phyloP scores from a whole-genome alignment of 345 rosid genomes.

The Gossypium rotundifolium region DNA sequence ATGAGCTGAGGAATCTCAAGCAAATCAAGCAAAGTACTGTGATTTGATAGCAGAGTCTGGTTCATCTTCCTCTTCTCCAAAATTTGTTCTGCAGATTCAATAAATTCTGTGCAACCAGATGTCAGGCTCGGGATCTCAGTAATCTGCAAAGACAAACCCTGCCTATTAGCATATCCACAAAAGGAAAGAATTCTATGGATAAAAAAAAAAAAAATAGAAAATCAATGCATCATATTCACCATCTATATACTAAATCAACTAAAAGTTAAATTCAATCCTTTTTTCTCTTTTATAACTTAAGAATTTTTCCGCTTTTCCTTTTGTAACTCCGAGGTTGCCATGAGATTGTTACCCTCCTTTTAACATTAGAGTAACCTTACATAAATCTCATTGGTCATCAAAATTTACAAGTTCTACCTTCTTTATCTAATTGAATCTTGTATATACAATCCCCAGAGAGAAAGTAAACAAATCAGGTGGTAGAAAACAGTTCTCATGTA shows the following conservation, averaged over 20 bases:
- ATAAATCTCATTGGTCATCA: neutral
- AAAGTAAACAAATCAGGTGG: neutral
- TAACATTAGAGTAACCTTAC: neutral
- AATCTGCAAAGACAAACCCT: constrained; percentile 43
- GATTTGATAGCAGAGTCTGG: constrained; percentile 80
- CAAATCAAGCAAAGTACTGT: constrained; percentile 89
- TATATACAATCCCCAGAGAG: neutral
- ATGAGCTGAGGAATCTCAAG: constrained; percentile 99
- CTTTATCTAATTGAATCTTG: constrained; percentile 4
- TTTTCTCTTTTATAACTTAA: neutral
- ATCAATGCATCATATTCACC: neutral
- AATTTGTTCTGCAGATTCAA: constrained; percentile 79
- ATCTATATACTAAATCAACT: neutral
- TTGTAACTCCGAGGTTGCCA: neutral
- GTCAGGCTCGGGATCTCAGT: constrained; percentile 68
- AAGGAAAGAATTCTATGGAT: neutral
- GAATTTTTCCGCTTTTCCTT: neutral
- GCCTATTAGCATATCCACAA: neutral
- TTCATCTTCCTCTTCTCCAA: constrained; percentile 94
- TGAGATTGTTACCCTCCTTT: constrained; percentile 16
- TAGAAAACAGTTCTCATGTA: neutral
- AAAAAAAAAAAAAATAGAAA: neutral
- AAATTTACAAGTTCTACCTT: neutral
- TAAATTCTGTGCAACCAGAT: constrained; percentile 83
- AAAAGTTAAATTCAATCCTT: neutral